Evolutionary conservation across 1,139 yeast species (phyloP).

Genomic region (Pichia cactophila): DNA sequence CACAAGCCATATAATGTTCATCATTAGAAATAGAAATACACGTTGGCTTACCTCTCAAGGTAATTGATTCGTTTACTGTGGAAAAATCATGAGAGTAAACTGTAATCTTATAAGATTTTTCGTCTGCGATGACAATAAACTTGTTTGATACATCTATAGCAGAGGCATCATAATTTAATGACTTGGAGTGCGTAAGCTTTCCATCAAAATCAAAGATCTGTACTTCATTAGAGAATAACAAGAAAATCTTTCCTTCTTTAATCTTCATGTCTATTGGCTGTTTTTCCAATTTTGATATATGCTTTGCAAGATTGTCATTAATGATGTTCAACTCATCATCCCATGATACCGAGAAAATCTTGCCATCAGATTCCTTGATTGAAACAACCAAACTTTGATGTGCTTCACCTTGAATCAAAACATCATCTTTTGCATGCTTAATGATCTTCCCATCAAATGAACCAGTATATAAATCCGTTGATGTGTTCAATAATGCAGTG

Average conservation of each 20-base stretch:
- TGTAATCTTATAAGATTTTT: conserved; percentile 25
- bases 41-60: conserved; percentile 36
- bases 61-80: conserved; percentile 30
- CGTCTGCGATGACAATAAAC: conserved; percentile 46
- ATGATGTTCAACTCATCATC: conserved; percentile 67
- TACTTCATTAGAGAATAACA: conserved; percentile 44
- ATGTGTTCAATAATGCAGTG: conserved; percentile 44
- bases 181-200: conserved; percentile 23
- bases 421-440: conserved; percentile 40
- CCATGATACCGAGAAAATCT: conserved; percentile 60
- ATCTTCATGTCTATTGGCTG: conserved; percentile 55
- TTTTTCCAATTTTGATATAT: conserved; percentile 32
- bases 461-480: conserved; percentile 45
- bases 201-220: conserved; percentile 29
- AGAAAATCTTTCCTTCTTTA: conserved; percentile 29
- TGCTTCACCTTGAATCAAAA: conserved; percentile 33
- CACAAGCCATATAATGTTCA: conserved; percentile 66
- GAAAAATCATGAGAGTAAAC: conserved; percentile 21
- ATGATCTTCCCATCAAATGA: conserved; percentile 75
- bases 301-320: conserved; percentile 21
- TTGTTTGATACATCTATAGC: conserved; percentile 35
- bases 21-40: conserved; percentile 48
- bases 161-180: conserved; percentile 35
- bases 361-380: conserved; percentile 25
- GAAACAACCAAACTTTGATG: conserved; percentile 58